A percentile compares a stretch with the other conserved stretches of the same genome.
phyloP scores from a whole-genome alignment of 352 stramenopile species.

The Phytophthora hibernalis region DNA sequence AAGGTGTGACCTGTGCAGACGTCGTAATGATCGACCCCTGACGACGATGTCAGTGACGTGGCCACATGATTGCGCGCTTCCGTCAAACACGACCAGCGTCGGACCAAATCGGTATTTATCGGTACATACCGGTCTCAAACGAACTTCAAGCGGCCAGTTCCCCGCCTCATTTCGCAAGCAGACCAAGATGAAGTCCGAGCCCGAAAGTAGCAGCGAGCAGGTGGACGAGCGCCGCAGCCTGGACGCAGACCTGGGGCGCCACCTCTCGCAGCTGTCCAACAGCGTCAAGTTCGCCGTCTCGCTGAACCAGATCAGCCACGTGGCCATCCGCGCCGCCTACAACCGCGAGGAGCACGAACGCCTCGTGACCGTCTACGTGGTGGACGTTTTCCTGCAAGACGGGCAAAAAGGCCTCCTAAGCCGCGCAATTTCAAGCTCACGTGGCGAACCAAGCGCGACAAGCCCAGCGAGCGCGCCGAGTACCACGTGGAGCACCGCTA shows the following conservation, averaged over 20 bases:
- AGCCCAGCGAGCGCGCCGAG: conserved; percentile 2
- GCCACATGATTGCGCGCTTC: neutral
- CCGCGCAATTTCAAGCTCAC: neutral
- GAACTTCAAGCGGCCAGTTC: too few relatives aligned
- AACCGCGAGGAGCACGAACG: conserved; percentile 38
- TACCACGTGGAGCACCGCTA: conserved; percentile 66
- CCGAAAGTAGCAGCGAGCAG: neutral
- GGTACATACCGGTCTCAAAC: conserved; percentile 1
- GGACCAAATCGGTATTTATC: conserved; percentile 15
- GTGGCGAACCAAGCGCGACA: conserved; percentile 8
- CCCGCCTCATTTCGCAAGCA: neutral
- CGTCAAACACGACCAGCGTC: neutral
- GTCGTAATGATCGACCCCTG: neutral
- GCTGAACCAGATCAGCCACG: conserved; percentile 66
- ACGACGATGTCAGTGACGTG: too few relatives aligned
- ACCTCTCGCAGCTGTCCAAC: conserved; percentile 56
- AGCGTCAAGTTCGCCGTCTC: conserved; percentile 53
- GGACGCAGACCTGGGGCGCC: conserved; percentile 12
- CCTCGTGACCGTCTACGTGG: conserved; percentile 49
- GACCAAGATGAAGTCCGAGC: too few relatives aligned
- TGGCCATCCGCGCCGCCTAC: conserved; percentile 46
- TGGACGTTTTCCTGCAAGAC: conserved; percentile 51
- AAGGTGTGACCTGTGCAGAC: neutral
- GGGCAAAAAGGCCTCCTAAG: conserved; percentile 58
- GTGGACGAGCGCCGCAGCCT: conserved; percentile 12